phyloP scores from a whole-genome alignment of 345 rosid species.

The Eucalyptus tenuipes region DNA sequence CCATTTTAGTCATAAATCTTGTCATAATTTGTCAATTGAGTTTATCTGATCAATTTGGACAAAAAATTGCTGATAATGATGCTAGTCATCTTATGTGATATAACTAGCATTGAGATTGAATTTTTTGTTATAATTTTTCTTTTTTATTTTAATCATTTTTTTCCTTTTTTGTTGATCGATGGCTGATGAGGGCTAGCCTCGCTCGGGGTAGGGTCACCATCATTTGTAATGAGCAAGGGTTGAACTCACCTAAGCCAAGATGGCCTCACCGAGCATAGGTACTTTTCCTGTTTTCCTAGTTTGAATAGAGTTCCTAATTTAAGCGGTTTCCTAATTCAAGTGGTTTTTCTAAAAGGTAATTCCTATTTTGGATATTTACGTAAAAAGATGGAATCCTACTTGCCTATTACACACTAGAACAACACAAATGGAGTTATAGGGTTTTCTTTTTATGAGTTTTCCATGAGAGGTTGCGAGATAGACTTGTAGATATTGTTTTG shows the following conservation, averaged over 20 bases:
- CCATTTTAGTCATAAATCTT: rapidly evolving
- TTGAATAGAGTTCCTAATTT: background rate
- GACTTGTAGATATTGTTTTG: background rate
- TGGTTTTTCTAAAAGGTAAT: background rate
- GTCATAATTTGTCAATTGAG: background rate
- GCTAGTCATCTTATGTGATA: rapidly evolving
- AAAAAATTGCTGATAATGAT: rapidly evolving
- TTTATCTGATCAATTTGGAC: too few species aligned
- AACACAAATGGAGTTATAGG: background rate
- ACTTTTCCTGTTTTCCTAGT: background rate
- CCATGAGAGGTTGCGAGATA: background rate
- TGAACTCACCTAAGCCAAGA: too few species aligned
- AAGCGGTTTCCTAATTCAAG: background rate
- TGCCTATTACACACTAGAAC: background rate
- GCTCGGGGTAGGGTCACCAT: background rate
- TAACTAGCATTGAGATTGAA: rapidly evolving
- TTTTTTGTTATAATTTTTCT: too few species aligned
- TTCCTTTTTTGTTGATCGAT: too few species aligned
- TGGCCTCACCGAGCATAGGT: too few species aligned
- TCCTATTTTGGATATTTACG: background rate
- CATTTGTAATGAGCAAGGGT: background rate
- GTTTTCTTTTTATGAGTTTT: background rate
- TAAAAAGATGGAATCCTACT: background rate
- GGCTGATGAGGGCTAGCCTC: background rate
- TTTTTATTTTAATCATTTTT: too few species aligned